These are phyloP conservation scores for Neonothopanus nambi DNA, from an alignment of 1,284 basidiomycete genomes.

Conservation along the genomic window DNA sequence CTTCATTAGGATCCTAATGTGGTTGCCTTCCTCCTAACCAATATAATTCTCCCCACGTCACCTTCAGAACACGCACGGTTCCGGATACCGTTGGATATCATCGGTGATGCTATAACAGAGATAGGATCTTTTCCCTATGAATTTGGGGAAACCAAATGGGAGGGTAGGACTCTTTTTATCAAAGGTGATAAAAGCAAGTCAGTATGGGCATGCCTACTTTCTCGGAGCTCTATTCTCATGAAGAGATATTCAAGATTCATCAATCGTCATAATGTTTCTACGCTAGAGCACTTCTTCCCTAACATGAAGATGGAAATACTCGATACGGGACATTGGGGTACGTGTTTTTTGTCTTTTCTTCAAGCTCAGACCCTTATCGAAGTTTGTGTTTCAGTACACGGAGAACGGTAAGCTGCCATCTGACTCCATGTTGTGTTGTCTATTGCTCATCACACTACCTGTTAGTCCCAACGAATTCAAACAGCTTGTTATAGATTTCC, in stretches of 20 bases:
- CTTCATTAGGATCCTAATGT: conserved; percentile 59
- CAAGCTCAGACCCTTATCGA: neutral
- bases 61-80: conserved; percentile 52
- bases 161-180: conserved; percentile 70
- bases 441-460: neutral
- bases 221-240: neutral
- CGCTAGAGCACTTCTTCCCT: conserved; percentile 8
- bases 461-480: conserved; percentile 8
- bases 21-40: conserved; percentile 83
- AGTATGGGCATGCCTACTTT: conserved; percentile 22
- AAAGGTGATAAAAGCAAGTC: conserved; percentile 79
- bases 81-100: conserved; percentile 69
- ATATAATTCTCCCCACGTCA: conserved; percentile 49
- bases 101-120: conserved; percentile 60
- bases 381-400: conserved; percentile 1
- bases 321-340: conserved; percentile 15
- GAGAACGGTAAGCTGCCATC: conserved; percentile 6
- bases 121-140: conserved; percentile 78
- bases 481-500: conserved; percentile 2
- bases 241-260: conserved; percentile 2
- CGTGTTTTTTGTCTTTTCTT: neutral
- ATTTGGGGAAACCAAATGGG: conserved; percentile 57
- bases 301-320: conserved; percentile 8
- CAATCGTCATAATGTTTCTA: neutral
- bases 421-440: neutral